Percentiles rank a stretch among this genome's conserved stretches.
Evolutionary conservation across 164 flowering plant genomes (phyloP).

Genomic region (Stephania japonica): DNA sequence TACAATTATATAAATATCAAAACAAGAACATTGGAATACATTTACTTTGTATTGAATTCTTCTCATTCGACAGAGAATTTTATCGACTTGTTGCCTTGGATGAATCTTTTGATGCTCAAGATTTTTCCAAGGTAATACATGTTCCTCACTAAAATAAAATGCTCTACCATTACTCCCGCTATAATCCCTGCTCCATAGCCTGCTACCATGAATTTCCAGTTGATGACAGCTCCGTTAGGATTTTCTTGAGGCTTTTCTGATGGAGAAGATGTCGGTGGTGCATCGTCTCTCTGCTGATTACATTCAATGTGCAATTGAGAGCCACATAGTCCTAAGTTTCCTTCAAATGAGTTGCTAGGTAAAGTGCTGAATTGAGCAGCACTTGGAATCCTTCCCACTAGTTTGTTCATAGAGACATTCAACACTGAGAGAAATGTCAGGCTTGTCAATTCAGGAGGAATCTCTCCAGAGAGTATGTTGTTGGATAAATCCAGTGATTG

Average conservation of each 20-base stretch:
- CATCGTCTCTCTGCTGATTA: neutral
- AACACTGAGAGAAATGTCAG: conserved; percentile 25
- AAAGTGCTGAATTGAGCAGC: conserved; percentile 30
- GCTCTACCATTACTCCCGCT: neutral
- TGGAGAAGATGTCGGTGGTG: neutral
- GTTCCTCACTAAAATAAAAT: neutral
- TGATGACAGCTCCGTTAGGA: neutral
- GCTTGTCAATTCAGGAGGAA: conserved; percentile 20
- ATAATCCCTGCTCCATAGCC: conserved; percentile 18
- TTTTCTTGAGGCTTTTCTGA: neutral
- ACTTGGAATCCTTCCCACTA: conserved; percentile 28
- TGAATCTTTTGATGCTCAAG: neutral
- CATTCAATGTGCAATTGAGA: conserved; percentile 14
- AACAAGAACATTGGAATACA: neutral
- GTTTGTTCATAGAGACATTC: conserved; percentile 30
- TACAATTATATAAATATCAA: neutral
- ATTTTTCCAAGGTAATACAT: neutral
- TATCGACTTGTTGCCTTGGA: neutral
- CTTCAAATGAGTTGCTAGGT: conserved; percentile 16
- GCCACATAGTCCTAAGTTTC: conserved; percentile 33
- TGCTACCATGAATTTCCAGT: conserved; percentile 37
- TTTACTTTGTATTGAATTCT: neutral
- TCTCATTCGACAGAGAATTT: neutral
- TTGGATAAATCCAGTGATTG: conserved; percentile 28
- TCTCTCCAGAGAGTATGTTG: conserved; percentile 29